Evolutionary conservation across 371 early-diverging fungal genomes (phyloP).

Genomic region (Capillidium rhysosporum): DNA sequence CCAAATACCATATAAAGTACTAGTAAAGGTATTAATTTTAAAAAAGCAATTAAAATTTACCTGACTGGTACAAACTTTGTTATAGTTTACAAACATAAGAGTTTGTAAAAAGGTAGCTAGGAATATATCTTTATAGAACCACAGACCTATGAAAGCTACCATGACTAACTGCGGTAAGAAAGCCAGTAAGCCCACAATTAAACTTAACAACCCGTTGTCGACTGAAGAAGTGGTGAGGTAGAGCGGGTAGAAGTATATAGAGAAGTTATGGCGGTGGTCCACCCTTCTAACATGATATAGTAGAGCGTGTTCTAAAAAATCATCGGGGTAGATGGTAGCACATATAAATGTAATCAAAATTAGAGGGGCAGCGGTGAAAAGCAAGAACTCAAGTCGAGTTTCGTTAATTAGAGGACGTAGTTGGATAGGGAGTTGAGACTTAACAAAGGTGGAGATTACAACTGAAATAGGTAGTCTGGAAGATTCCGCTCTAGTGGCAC

Average conservation of each 20-base stretch:
- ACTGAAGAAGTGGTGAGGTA: constrained; percentile 40
- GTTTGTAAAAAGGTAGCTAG: constrained; percentile 85
- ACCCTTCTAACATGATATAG: constrained; percentile 85
- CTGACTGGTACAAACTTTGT: constrained; percentile 97
- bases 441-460: background rate
- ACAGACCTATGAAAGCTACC: constrained; percentile 34
- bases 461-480: no score
- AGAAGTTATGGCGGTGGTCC: constrained; percentile 97
- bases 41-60: constrained; percentile 17
- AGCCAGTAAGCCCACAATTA: constrained; percentile 18
- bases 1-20: constrained; percentile 98
- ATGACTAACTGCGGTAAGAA: constrained; percentile 60
- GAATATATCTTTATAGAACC: constrained; percentile 57
- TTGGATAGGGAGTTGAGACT: background rate
- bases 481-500: constrained; percentile 1
- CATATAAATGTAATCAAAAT: background rate
- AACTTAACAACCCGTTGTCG: background rate
- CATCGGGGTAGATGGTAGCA: constrained; percentile 24
- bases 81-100: constrained; percentile 83
- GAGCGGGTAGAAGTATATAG: constrained; percentile 83
- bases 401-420: constrained; percentile 1
- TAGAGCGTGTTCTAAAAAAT: constrained; percentile 79
- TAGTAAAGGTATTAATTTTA: constrained; percentile 16
- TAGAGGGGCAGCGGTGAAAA: background rate
- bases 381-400: background rate